Conservation (phyloP, 1,284 basidiomycete genomes). For the Cutaneotrichosporon sp. region DNA sequence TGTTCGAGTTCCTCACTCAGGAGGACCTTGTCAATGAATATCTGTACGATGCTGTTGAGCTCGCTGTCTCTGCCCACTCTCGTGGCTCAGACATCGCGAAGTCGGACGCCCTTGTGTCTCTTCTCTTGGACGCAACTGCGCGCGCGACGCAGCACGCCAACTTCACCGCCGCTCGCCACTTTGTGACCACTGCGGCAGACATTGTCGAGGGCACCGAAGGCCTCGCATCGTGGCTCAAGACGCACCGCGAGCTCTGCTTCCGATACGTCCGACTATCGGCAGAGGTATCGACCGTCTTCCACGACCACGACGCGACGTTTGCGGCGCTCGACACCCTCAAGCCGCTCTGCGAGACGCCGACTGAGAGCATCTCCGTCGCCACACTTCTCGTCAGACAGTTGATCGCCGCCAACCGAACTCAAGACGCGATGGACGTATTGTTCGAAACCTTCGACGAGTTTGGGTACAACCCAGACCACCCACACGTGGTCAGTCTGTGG, state of each 20-base stretch:
- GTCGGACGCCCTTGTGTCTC: slow-evolving; percentile 19
- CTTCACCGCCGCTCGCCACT: slow-evolving; percentile 28
- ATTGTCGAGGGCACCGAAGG: slow-evolving; percentile 31
- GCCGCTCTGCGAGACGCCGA: slow-evolving; percentile 23
- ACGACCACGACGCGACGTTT: slow-evolving; percentile 26
- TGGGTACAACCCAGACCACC: slow-evolving; percentile 28
- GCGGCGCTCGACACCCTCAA: slow-evolving; percentile 24
- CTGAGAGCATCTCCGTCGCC: slow-evolving; percentile 29
- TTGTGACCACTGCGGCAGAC: slow-evolving; percentile 27
- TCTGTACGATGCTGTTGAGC: slow-evolving; percentile 40
- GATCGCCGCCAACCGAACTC: slow-evolving; percentile 23
- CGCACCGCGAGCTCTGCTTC: slow-evolving; percentile 24
- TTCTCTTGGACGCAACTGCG: slow-evolving; percentile 29
- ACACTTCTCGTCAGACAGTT: slow-evolving; percentile 31
- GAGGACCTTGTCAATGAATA: slow-evolving; percentile 28
- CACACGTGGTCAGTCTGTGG: slow-evolving; percentile 17
- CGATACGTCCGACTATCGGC: slow-evolving; percentile 25
- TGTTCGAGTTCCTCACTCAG: slow-evolving; percentile 31
- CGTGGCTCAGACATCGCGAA: slow-evolving; percentile 16
- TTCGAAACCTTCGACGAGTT: slow-evolving; percentile 26
- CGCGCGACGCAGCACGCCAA: slow-evolving; percentile 26
- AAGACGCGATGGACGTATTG: slow-evolving; percentile 23
- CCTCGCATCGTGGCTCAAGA: slow-evolving; percentile 20
- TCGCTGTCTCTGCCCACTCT: slow-evolving; percentile 29
- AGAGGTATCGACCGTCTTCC: slow-evolving; percentile 31